A percentile compares a stretch with the other conserved stretches of the same genome.
Evolutionary conservation across 1,284 basidiomycete species (phyloP).

Genomic region (Cryptococcus maquisensis): DNA sequence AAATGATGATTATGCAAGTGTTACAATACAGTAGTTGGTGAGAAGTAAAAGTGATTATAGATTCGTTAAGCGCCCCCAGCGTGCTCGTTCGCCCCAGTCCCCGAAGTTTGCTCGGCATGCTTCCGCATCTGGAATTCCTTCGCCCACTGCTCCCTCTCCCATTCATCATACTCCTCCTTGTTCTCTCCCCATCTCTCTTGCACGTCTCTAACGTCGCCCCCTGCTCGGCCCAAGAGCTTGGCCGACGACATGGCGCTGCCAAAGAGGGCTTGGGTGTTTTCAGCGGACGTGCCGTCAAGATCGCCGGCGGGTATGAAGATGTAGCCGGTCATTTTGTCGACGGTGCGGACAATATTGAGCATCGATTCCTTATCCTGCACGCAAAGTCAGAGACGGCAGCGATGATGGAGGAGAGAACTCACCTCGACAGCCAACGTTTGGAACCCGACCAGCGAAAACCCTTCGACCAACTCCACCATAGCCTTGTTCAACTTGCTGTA

Average conservation of each 20-base stretch:
- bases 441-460: constrained; percentile 90
- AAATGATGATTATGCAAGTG: too few relatives aligned
- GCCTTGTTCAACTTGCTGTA: constrained; percentile 79
- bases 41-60: too few relatives aligned
- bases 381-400: background rate
- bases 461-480: constrained; percentile 87
- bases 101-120: too few relatives aligned
- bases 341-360: constrained; percentile 71
- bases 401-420: constrained; percentile 21
- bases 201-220: constrained; percentile 66
- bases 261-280: constrained; percentile 65
- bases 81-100: too few relatives aligned
- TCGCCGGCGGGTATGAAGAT: constrained; percentile 63
- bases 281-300: constrained; percentile 54
- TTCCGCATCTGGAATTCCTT: constrained; percentile 42
- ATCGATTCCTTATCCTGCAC: constrained; percentile 83
- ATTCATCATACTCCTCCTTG: constrained; percentile 69
- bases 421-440: constrained; percentile 96
- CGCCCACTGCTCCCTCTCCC: constrained; percentile 57
- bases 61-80: too few relatives aligned
- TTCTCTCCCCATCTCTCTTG: constrained; percentile 86
- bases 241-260: constrained; percentile 57
- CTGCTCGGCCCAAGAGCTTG: constrained; percentile 49
- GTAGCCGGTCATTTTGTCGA: constrained; percentile 87
- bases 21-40: too few relatives aligned